Evolutionary conservation across 352 stramenopile species (phyloP).

Genomic region (Phytophthora megakarya): DNA sequence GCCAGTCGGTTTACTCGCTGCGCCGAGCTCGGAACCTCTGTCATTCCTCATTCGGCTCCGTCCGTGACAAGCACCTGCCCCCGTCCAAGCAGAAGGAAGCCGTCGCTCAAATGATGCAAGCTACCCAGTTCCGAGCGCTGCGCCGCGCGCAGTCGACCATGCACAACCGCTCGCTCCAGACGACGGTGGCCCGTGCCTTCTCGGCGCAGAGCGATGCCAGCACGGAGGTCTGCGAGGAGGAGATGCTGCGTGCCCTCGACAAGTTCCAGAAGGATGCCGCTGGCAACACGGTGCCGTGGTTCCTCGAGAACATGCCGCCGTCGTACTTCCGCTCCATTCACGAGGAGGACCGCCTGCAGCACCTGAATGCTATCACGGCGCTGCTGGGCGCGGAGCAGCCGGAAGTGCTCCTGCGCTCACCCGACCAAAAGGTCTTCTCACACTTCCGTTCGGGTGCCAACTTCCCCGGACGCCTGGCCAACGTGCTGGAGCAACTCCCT

Average conservation of each 20-base stretch:
- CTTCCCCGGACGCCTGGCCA: constrained; percentile 71
- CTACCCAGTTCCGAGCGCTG: constrained; percentile 61
- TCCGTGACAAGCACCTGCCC: constrained; percentile 23
- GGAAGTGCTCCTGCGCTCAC: constrained; percentile 77
- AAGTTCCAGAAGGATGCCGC: constrained; percentile 74
- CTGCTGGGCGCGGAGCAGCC: constrained; percentile 77
- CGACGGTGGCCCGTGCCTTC: constrained; percentile 50
- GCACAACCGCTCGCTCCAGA: constrained; percentile 31
- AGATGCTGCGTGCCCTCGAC: constrained; percentile 63
- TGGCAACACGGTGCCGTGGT: constrained; percentile 83
- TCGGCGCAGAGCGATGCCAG: constrained; percentile 44
- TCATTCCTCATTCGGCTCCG: constrained; percentile 34
- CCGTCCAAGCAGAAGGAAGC: constrained; percentile 24
- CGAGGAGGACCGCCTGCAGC: constrained; percentile 83
- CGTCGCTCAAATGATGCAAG: constrained; percentile 55
- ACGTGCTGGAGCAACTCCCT: constrained; percentile 74
- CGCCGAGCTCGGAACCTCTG: background rate
- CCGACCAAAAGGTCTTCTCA: constrained; percentile 77
- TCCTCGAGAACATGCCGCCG: constrained; percentile 89
- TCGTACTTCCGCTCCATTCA: constrained; percentile 90
- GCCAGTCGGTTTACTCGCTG: background rate
- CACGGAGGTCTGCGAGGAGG: constrained; percentile 39
- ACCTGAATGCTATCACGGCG: constrained; percentile 89
- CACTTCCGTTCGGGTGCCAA: constrained; percentile 84
- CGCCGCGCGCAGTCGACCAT: constrained; percentile 42